phyloP scores from a whole-genome alignment of 2,329 filamentous ascomycete species.

The Tetracladium maxilliforme region DNA sequence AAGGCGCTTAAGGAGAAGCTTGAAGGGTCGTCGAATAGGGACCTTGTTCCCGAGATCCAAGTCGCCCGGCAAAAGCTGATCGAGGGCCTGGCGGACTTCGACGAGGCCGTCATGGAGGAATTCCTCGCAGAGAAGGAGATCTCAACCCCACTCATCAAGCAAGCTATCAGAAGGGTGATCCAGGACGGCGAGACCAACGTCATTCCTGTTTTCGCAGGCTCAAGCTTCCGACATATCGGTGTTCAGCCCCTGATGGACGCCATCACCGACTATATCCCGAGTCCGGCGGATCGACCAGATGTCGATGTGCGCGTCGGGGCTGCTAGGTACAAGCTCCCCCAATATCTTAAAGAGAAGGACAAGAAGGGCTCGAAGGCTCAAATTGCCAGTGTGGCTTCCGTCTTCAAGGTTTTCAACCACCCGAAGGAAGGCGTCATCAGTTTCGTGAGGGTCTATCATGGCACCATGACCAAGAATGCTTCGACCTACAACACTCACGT shows the following conservation, averaged over 20 bases:
- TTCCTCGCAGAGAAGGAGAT: constrained; percentile 70
- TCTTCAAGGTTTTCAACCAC: constrained; percentile 92
- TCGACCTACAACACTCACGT: constrained; percentile 80
- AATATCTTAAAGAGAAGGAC: constrained; percentile 28
- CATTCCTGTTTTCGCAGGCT: constrained; percentile 79
- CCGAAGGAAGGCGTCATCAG: constrained; percentile 74
- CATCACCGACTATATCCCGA: constrained; percentile 75
- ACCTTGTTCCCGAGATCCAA: constrained; percentile 53
- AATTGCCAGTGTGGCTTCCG: too few relatives aligned
- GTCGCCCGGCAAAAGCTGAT: constrained; percentile 65
- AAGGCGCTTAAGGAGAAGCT: constrained; percentile 39
- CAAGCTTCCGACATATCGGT: constrained; percentile 86
- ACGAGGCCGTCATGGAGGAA: constrained; percentile 71
- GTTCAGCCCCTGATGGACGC: constrained; percentile 86
- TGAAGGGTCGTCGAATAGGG: too few relatives aligned
- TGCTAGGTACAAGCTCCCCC: constrained; percentile 35
- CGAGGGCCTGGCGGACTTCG: constrained; percentile 75
- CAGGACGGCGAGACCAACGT: constrained; percentile 53
- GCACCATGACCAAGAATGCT: constrained; percentile 58
- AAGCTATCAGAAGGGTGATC: constrained; percentile 57
- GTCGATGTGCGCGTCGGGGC: constrained; percentile 57
- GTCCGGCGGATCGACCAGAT: constrained; percentile 65
- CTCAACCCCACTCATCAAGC: constrained; percentile 47
- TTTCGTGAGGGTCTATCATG: constrained; percentile 85
- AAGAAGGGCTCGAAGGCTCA: too few relatives aligned